Evolutionary conservation across 1,139 yeast genomes (phyloP).

Genomic region (Debaryomycetaceae sp.): DNA sequence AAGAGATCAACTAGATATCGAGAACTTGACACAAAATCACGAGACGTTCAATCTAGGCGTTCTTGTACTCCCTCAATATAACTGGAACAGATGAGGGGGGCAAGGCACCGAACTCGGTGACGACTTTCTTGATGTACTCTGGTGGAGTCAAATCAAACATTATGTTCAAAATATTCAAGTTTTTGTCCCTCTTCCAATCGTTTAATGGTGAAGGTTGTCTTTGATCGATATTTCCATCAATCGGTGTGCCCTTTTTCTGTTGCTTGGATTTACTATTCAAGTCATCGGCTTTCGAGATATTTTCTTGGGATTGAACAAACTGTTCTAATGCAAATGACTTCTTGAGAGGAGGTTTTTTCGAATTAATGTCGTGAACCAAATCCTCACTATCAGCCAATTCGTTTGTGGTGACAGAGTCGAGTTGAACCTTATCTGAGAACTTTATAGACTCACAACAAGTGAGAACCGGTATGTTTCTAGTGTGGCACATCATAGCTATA

Average conservation of each 20-base stretch:
- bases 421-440: constrained; percentile 91
- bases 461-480: constrained; percentile 86
- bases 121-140: constrained; percentile 86
- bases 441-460: constrained; percentile 95
- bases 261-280: constrained; percentile 15
- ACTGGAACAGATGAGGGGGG: constrained; percentile 99
- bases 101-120: constrained; percentile 92
- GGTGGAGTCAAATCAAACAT: constrained; percentile 96
- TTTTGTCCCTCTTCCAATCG: constrained; percentile 62
- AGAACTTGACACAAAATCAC: constrained; percentile 1
- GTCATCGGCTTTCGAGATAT: constrained; percentile 10
- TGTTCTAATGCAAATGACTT: constrained; percentile 65
- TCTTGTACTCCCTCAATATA: constrained; percentile 86
- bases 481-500: constrained; percentile 86
- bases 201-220: constrained; percentile 38
- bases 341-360: constrained; percentile 55
- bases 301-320: constrained; percentile 22
- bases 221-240: constrained; percentile 9
- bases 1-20: neutral
- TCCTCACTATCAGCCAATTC: constrained; percentile 88
- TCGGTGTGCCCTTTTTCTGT: constrained; percentile 17
- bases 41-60: constrained; percentile 23
- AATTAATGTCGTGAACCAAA: constrained; percentile 46
- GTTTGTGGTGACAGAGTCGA: constrained; percentile 90
- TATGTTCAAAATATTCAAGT: constrained; percentile 74